Base-by-base conservation (phyloP, 768 basidiomycete species). In the Pleurotus cornucopiae region DNA sequence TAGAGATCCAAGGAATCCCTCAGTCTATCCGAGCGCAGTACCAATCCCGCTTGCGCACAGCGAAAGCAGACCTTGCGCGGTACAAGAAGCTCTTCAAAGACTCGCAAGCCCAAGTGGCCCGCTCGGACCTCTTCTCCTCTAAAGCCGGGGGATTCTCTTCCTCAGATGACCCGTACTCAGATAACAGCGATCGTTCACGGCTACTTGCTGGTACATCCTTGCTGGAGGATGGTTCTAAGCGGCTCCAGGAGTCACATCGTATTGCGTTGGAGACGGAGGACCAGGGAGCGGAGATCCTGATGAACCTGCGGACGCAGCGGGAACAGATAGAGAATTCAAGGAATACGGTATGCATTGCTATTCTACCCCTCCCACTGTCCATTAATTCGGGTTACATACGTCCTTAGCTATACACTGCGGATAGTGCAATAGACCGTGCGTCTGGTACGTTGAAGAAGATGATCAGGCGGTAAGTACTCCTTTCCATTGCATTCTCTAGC, bases 261-360 rank as follows among this genome's bases (percentile, higher is more conserved):
- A 82, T 98, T 40, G 96, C 96, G 7, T 73, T 99, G 30, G 96
- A 99, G 76, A 98, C 97, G 11, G 97, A 98, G 73, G 86, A 91
- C 66, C 88, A 98, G 44, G 97, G 97, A 6, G 88, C 94, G 9
- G 94, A 94, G 63, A 98, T 99, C 62, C 67, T 99, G 61, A 69
- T 85, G 67, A 94, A 89, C 67, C 76, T 99, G 60, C 73, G 94
- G 54, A 75, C 78, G 1, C 97, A 99, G 72, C 73, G 97, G 61
- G 97, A 98, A 66, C 93, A 94, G 71, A 95, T 99, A 57, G 89
- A 94, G 75, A 89, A 95, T 67, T 82, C 96, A 21, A 75, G 96
- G 63, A 89, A 91, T 71, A 95, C 91, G 45, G 93, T 96, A 58
- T 40, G 87, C 66, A 12, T 41, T 11, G 30, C 9, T 11, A 9